Evolutionary conservation across 2,329 filamentous ascomycete genomes (phyloP).

Genomic region (Xylaria polymorpha): DNA sequence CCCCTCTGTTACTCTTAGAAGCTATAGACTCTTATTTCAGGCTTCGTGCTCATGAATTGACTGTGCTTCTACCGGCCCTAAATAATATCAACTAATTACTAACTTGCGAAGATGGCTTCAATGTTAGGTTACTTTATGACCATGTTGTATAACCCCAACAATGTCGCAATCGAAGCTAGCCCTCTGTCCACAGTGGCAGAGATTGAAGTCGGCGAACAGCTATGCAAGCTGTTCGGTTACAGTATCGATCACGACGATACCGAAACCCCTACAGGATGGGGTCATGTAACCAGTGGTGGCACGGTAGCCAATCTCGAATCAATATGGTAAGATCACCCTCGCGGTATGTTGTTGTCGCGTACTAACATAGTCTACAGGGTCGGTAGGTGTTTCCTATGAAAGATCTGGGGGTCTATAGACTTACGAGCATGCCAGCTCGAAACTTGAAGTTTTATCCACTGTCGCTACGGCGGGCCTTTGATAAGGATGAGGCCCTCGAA

Average conservation of each 20-base stretch:
- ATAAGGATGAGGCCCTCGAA: conserved; percentile 43
- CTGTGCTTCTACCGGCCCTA: not conserved
- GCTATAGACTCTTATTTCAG: not conserved
- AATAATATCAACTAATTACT: conserved; percentile 6
- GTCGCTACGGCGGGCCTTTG: conserved; percentile 51
- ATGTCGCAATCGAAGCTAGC: conserved; percentile 59
- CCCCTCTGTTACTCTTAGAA: not conserved
- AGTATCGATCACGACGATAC: conserved; percentile 49
- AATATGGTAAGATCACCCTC: conserved; percentile 52
- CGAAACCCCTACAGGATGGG: conserved; percentile 52
- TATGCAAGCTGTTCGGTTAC: conserved; percentile 60
- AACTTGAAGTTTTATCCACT: conserved; percentile 62
- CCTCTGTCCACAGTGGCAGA: conserved; percentile 59
- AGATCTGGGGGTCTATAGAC: not conserved
- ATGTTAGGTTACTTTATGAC: conserved; percentile 61
- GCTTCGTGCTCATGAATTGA: not conserved
- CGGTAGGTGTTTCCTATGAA: conserved; percentile 24
- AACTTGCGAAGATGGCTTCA: conserved; percentile 51
- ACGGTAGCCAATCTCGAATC: conserved; percentile 62
- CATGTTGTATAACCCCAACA: conserved; percentile 64
- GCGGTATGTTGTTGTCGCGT: not conserved
- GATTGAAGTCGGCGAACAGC: conserved; percentile 57
- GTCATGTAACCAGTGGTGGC: conserved; percentile 59
- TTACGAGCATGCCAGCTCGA: conserved; percentile 51
- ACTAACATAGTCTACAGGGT: conserved; percentile 31